These are phyloP conservation scores for Carallia brachiata DNA, from an alignment of 345 rosid genomes.

Conservation along the genomic window DNA sequence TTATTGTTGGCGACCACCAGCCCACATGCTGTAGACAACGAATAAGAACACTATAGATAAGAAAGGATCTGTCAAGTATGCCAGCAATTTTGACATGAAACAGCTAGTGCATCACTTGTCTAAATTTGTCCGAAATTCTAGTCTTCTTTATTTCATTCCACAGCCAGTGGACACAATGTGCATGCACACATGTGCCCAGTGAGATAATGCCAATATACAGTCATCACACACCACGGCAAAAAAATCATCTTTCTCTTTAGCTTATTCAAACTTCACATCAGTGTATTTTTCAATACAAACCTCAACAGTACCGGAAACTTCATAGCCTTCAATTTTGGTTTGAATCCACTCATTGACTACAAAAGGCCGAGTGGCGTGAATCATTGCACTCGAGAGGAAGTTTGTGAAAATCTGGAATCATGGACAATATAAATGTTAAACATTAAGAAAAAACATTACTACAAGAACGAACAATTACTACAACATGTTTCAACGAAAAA, in stretches of 20 bases:
- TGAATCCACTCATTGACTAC: constrained; percentile 89
- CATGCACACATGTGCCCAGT: not conserved
- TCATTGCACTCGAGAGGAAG: constrained; percentile 90
- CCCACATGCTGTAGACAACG: constrained; percentile 38
- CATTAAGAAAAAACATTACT: not conserved
- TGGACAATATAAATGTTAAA: constrained; percentile 1
- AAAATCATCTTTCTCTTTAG: not conserved
- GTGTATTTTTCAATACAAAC: constrained; percentile 36
- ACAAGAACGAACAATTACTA: not conserved
- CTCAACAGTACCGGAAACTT: constrained; percentile 99
- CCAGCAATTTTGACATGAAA: not conserved
- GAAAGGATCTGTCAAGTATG: not conserved
- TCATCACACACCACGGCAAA: not conserved
- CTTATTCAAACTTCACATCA: not conserved
- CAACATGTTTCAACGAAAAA: not conserved
- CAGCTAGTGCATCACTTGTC: not conserved
- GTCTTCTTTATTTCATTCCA: not conserved
- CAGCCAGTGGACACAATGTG: not conserved
- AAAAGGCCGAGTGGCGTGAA: constrained; percentile 90
- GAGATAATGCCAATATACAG: not conserved
- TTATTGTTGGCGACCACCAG: constrained; percentile 88
- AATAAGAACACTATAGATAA: not conserved
- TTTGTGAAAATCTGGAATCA: constrained; percentile 81
- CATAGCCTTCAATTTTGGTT: constrained; percentile 87
- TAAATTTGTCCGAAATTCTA: no score